Evolutionary conservation across 2,329 filamentous ascomycete genomes (phyloP).

Genomic region (Pseudocercospora crystallina): DNA sequence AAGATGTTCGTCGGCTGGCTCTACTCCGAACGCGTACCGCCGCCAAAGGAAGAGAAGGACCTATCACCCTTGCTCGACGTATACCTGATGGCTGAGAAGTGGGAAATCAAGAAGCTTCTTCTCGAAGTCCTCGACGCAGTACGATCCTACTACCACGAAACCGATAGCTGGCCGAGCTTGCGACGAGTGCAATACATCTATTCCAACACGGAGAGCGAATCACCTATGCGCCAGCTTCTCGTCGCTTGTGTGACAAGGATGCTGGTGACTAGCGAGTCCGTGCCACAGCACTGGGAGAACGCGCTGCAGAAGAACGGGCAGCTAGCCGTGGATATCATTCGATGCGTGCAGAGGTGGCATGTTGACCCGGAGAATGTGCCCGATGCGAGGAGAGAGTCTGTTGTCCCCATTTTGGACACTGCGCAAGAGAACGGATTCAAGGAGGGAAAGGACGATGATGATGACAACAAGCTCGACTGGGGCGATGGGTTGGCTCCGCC

Average conservation of each 20-base stretch:
- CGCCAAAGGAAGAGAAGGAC: slow-evolving; percentile 52
- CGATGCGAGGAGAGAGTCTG: slow-evolving; percentile 46
- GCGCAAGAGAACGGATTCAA: slow-evolving; percentile 37
- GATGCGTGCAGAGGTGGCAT: slow-evolving; percentile 55
- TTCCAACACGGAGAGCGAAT: slow-evolving; percentile 32
- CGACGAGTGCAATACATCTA: slow-evolving; percentile 50
- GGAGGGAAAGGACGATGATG: slow-evolving; percentile 23
- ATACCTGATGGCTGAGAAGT: slow-evolving; percentile 56
- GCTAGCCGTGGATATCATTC: slow-evolving; percentile 56
- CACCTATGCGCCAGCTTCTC: slow-evolving; percentile 37
- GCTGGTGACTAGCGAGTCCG: slow-evolving; percentile 50
- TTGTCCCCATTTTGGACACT: slow-evolving; percentile 40
- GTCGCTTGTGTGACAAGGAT: slow-evolving; percentile 52
- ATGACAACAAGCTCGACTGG: slow-evolving; percentile 26
- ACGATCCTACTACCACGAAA: slow-evolving; percentile 53
- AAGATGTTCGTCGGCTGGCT: slow-evolving; percentile 56
- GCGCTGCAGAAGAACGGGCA: slow-evolving; percentile 56
- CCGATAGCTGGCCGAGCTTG: slow-evolving; percentile 53
- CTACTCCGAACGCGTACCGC: slow-evolving; percentile 49
- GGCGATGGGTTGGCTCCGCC: slow-evolving; percentile 18
- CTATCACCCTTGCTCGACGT: slow-evolving; percentile 53
- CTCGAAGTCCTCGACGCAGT: slow-evolving; percentile 52
- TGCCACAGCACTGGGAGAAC: slow-evolving; percentile 56
- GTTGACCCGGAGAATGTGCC: slow-evolving; percentile 51
- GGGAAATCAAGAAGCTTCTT: slow-evolving; percentile 50